These are phyloP conservation scores for Blepharisma undulans DNA, from an alignment of 169 alveolate species.

Conservation along the genomic window DNA sequence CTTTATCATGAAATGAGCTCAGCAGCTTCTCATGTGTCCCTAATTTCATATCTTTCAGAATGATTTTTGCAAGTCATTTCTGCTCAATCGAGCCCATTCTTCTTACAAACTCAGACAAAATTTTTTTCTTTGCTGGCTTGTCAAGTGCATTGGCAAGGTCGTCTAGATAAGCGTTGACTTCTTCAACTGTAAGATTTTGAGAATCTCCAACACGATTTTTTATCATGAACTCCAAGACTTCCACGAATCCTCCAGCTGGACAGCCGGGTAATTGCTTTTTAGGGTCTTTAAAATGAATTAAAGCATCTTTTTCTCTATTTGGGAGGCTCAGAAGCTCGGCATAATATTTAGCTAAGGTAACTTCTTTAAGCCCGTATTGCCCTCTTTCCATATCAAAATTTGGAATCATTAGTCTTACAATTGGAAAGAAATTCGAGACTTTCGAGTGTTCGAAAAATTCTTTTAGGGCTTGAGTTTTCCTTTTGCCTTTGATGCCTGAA, in stretches of 20 bases:
- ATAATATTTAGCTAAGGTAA: constrained; percentile 61
- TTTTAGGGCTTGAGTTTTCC: not conserved
- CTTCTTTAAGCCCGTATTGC: constrained; percentile 69
- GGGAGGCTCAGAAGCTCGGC: constrained; percentile 68
- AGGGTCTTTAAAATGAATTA: constrained; percentile 78
- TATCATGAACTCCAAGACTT: constrained; percentile 55
- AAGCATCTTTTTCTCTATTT: constrained; percentile 58
- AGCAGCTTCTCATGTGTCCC: constrained; percentile 68
- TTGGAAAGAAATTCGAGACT: constrained; percentile 37
- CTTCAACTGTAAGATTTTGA: constrained; percentile 50
- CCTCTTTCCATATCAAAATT: constrained; percentile 72
- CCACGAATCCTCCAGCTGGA: constrained; percentile 77
- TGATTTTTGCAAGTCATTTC: constrained; percentile 71
- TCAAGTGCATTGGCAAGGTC: constrained; percentile 59
- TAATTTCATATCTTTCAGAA: constrained; percentile 69
- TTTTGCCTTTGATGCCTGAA: constrained; percentile 6
- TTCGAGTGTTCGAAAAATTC: constrained; percentile 23
- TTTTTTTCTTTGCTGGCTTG: constrained; percentile 51
- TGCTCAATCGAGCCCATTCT: constrained; percentile 63
- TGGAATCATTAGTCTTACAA: constrained; percentile 56
- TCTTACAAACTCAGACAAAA: constrained; percentile 55
- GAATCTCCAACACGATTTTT: constrained; percentile 55
- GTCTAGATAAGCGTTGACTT: constrained; percentile 63
- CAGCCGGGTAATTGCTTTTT: constrained; percentile 60
- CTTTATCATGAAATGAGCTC: constrained; percentile 63